Evolutionary conservation across 495 filamentous ascomycete species (phyloP), one percentile per base, ranked within the genome.

Genomic region (Pseudoneurospora amorphoporcata): DNA sequence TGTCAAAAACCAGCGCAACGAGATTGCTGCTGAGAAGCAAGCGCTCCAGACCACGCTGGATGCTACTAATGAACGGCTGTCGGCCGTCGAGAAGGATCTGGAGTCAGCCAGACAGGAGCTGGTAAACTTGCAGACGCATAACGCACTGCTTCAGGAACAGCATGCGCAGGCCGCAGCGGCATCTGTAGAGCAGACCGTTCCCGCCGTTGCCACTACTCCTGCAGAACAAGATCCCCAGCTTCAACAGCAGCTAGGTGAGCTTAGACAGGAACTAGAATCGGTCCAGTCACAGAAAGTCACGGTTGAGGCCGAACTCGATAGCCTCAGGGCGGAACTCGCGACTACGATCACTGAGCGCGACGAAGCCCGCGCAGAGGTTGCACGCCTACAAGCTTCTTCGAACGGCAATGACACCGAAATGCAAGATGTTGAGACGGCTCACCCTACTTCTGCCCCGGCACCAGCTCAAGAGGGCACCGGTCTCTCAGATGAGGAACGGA

Each of bases 221-320:
- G 70, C 77, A 1, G 75, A 76, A 53, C 72, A 80, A 40, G 70
- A 81, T 32, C 70, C 76, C 88, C 84, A 86, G 84, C 81, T 98
- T 90, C 87, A 92, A 90, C 68, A 97, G 82, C 41, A 97, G 79
- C 80, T 99, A 4, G 75, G 77, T 68, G 73, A 16, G 17, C 12
- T 77, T 38, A 71, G 75, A 3, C 74, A 77, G 53, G 83, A 87
- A 73, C 77, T 87, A 37, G 81, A 84, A 6, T 76, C 77, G 53
- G 76, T 88, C 41, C 76, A 72, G 8, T 74, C 79, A 8, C 77
- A 84, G 61, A 85, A 83, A 75, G 78, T 74, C 10, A 71, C 70
- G 17, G 72, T 81, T 19, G 84, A 84, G 42, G 76, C 81, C 68
- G 83, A 89, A 68, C 79, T 90, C 23, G 83, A 86, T 70, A 78